These are phyloP conservation scores for Neophaeococcomyces aloes DNA, from an alignment of 2,329 filamentous ascomycete species.

Conservation along the genomic window DNA sequence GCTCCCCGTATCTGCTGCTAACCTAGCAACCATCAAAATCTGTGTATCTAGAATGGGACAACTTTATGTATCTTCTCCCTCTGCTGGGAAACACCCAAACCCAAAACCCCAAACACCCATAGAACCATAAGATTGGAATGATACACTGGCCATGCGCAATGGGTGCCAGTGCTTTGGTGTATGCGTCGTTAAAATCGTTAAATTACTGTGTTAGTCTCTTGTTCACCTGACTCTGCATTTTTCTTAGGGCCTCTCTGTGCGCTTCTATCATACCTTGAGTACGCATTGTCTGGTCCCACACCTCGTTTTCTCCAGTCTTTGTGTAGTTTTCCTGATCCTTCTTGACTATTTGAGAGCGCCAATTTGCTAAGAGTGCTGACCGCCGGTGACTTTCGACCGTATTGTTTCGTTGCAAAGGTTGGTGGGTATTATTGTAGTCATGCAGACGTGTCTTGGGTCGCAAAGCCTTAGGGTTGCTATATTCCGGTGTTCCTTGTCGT, in stretches of 20 bases:
- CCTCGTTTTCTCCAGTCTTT: constrained; percentile 49
- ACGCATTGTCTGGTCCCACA: constrained; percentile 66
- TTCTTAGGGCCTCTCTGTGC: constrained; percentile 68
- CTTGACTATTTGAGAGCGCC: constrained; percentile 55
- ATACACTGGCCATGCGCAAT: too few relatives aligned
- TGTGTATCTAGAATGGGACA: too few relatives aligned
- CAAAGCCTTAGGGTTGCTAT: constrained; percentile 31
- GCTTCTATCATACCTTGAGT: constrained; percentile 62
- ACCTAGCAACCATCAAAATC: too few relatives aligned
- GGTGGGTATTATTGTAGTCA: constrained; percentile 14
- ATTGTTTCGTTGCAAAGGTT: constrained; percentile 11
- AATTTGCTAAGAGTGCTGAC: constrained; percentile 53
- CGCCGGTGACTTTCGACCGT: constrained; percentile 12
- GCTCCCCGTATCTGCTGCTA: too few relatives aligned
- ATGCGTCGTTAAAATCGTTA: not conserved
- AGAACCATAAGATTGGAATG: too few relatives aligned
- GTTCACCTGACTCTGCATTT: constrained; percentile 58
- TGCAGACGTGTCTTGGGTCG: constrained; percentile 42
- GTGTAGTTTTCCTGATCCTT: constrained; percentile 49
- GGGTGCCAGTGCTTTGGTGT: not conserved
- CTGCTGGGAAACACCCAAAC: too few relatives aligned
- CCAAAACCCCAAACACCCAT: too few relatives aligned
- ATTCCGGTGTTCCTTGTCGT: not conserved
- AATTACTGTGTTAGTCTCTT: constrained; percentile 13
- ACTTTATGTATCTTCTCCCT: too few relatives aligned